A percentile compares a stretch with the other conserved stretches of the same genome.
phyloP scores from a whole-genome alignment of 441 rosid genomes.

The Brassica hybrid region DNA sequence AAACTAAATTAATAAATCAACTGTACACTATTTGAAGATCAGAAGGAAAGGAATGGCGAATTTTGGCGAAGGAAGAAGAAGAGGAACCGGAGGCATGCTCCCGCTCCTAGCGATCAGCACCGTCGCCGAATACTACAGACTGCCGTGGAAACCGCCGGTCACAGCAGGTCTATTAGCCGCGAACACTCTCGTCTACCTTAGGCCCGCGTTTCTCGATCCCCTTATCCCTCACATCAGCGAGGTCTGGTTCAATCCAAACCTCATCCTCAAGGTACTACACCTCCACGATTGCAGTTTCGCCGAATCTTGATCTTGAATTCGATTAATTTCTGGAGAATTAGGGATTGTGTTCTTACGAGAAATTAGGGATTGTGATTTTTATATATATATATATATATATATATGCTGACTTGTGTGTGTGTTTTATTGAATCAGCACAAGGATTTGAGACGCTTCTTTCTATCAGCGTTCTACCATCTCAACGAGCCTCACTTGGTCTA shows the following conservation, averaged over 20 bases:
- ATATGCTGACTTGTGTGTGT: neutral
- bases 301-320: neutral
- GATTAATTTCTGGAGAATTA: neutral
- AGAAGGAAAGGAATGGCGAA: slow-evolving; percentile 39
- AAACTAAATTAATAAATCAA: neutral
- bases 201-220: slow-evolving; percentile 65
- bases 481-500: slow-evolving; percentile 81
- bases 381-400: too few species aligned
- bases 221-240: slow-evolving; percentile 68
- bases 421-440: slow-evolving; percentile 54
- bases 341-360: too few species aligned
- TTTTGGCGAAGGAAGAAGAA: slow-evolving; percentile 52
- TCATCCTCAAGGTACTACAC: slow-evolving; percentile 59
- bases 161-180: slow-evolving; percentile 82
- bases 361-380: neutral
- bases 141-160: slow-evolving; percentile 92
- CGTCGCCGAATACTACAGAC: slow-evolving; percentile 67
- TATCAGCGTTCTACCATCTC: slow-evolving; percentile 84
- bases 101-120: slow-evolving; percentile 79
- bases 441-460: slow-evolving; percentile 76
- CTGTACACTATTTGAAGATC: neutral
- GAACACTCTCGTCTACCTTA: slow-evolving; percentile 69
- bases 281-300: neutral
- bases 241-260: slow-evolving; percentile 89
- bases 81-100: slow-evolving; percentile 65